Conservation (phyloP, 1,284 basidiomycete species). For the Papiliotrema terrestris region DNA sequence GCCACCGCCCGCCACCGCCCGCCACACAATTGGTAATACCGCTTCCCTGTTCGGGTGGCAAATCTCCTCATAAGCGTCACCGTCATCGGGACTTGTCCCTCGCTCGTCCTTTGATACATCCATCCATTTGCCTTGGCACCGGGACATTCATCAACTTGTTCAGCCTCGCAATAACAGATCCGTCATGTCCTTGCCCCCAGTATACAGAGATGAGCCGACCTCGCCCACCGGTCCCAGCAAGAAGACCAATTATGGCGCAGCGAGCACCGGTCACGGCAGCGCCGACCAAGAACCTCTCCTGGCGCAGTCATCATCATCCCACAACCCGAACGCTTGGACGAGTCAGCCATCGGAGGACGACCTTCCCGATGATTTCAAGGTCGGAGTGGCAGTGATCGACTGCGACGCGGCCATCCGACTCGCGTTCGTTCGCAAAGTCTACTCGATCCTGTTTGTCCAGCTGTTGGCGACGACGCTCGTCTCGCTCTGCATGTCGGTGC, state of each 20-base stretch:
- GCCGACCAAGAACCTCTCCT: slow-evolving; percentile 28
- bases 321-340: slow-evolving; percentile 36
- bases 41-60: too few species aligned
- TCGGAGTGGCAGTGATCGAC: slow-evolving; percentile 46
- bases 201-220: slow-evolving; percentile 25
- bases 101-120: too few species aligned
- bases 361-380: slow-evolving; percentile 47
- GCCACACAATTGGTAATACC: too few species aligned
- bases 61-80: too few species aligned
- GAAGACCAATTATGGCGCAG: slow-evolving; percentile 31
- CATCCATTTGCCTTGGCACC: too few species aligned
- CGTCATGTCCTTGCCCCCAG: slow-evolving; percentile 32
- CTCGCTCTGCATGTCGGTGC: slow-evolving; percentile 28
- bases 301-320: slow-evolving; percentile 11
- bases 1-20: too few species aligned
- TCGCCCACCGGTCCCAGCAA: slow-evolving; percentile 1
- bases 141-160: too few species aligned
- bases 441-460: slow-evolving; percentile 46
- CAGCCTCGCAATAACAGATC: too few species aligned
- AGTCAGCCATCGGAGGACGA: slow-evolving; percentile 41
- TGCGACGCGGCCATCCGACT: slow-evolving; percentile 47
- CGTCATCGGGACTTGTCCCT: too few species aligned
- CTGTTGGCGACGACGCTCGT: slow-evolving; percentile 37
- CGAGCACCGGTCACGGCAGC: slow-evolving; percentile 10
- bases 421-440: slow-evolving; percentile 48